Percentiles rank a stretch among this genome's conserved stretches.
These are phyloP conservation scores for Hanseniaspora mollemarum DNA, from an alignment of 805 yeast species.

Conservation along the genomic window DNA sequence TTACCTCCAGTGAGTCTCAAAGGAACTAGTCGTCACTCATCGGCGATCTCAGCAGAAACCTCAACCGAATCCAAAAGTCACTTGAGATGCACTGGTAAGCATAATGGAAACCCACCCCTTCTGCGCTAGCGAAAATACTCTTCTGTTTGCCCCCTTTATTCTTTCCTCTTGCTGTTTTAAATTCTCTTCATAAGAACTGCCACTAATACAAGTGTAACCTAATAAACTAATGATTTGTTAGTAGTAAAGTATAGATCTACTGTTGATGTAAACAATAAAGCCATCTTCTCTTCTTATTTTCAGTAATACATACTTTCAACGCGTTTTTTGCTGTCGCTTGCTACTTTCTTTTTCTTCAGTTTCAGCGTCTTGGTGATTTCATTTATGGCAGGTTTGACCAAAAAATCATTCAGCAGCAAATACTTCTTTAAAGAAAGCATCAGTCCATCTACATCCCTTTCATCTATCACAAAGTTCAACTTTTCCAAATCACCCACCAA, in stretches of 20 bases:
- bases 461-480: background rate
- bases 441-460: background rate
- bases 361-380: conserved; percentile 1
- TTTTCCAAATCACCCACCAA: background rate
- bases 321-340: background rate
- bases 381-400: background rate
- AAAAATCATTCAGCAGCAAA: conserved; percentile 7
- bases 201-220: background rate
- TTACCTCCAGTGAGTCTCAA: too few relatives aligned
- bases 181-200: too few relatives aligned
- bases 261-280: background rate
- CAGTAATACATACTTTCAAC: conserved; percentile 8
- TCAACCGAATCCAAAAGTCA: too few relatives aligned
- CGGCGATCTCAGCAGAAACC: too few relatives aligned
- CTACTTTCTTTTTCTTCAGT: conserved; percentile 3
- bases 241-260: too few relatives aligned
- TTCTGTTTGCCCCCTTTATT: too few relatives aligned
- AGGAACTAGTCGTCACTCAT: too few relatives aligned
- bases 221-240: background rate
- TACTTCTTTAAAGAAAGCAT: conserved; percentile 6
- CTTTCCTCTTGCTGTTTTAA: too few relatives aligned
- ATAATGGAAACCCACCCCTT: too few relatives aligned
- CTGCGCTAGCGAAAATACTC: too few relatives aligned
- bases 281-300: background rate
- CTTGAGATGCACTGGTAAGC: too few relatives aligned